A percentile compares a stretch with the other conserved stretches of the same genome.
These are phyloP conservation scores for Debaryomyces castellii DNA, from an alignment of 805 yeast genomes.

Conservation along the genomic window DNA sequence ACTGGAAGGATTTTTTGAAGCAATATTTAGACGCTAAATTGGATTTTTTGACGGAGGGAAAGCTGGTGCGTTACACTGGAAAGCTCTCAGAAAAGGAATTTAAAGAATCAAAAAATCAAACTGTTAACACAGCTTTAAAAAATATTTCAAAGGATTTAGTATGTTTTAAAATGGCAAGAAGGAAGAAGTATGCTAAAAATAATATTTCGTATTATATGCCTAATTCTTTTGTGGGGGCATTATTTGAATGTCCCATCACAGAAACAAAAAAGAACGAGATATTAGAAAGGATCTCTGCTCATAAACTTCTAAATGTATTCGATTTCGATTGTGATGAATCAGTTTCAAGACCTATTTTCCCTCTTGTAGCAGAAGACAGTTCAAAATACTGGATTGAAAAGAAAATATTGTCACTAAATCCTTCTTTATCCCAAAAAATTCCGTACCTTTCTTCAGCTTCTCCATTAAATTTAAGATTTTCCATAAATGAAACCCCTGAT, in stretches of 20 bases:
- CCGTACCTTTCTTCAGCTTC: constrained; percentile 61
- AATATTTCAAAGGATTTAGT: constrained; percentile 22
- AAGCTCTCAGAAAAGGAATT: background rate
- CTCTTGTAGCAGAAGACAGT: constrained; percentile 59
- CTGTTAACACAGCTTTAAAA: background rate
- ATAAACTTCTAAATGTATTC: constrained; percentile 14
- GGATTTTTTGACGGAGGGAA: constrained; percentile 15
- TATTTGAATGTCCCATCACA: constrained; percentile 51
- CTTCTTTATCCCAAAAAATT: constrained; percentile 42
- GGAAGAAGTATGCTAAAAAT: constrained; percentile 50
- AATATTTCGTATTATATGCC: constrained; percentile 51
- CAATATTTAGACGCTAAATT: constrained; percentile 15
- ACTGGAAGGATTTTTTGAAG: background rate
- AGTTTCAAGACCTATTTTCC: constrained; percentile 47
- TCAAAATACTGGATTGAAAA: constrained; percentile 46
- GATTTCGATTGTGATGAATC: constrained; percentile 34
- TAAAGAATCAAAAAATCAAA: background rate
- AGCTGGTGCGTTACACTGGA: constrained; percentile 21
- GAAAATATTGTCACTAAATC: constrained; percentile 16
- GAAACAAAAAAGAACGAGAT: constrained; percentile 20
- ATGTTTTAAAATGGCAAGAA: constrained; percentile 59
- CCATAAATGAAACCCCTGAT: constrained; percentile 28
- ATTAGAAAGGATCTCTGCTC: constrained; percentile 14
- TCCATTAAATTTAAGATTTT: constrained; percentile 33
- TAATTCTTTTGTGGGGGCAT: constrained; percentile 60